Evolutionary conservation across 768 basidiomycete species (phyloP).

Genomic region (Cystofilobasidium macerans): DNA sequence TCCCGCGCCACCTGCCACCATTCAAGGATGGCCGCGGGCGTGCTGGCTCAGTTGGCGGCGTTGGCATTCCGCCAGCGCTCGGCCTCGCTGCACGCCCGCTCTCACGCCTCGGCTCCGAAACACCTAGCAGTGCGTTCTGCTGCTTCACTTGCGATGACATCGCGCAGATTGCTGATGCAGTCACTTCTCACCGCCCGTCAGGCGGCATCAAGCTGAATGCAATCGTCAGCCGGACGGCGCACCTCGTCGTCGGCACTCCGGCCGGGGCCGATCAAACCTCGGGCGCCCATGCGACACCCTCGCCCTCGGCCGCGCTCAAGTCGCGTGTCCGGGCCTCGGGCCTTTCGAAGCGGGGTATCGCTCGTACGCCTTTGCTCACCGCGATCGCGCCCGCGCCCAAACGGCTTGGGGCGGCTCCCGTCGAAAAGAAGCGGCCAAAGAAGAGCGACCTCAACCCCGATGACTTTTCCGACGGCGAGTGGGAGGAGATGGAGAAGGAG

Average conservation of each 20-base stretch:
- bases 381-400: slow-evolving; percentile 8
- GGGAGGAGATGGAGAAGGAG: slow-evolving; percentile 25
- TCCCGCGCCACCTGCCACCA: not conserved
- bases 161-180: not conserved
- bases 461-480: slow-evolving; percentile 20
- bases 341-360: not conserved
- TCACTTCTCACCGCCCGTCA: not conserved
- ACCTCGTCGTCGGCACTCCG: not conserved
- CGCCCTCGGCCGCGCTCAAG: not conserved
- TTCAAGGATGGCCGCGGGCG: not conserved
- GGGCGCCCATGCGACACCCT: not conserved
- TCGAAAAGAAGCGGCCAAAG: slow-evolving; percentile 9
- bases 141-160: not conserved
- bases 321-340: not conserved
- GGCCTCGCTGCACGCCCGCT: not conserved
- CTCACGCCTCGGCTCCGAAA: not conserved
- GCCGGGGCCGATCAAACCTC: not conserved
- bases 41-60: not conserved
- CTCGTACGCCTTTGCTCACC: not conserved
- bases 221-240: not conserved
- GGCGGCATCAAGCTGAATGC: not conserved
- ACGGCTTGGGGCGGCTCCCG: slow-evolving; percentile 15
- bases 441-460: slow-evolving; percentile 17
- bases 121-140: not conserved
- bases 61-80: not conserved